Percentiles rank a stretch among this genome's conserved stretches.
Evolutionary conservation across 164 flowering plant species (phyloP).

Genomic region (grape (Vitis vinifera)): ASM3070453v1 NC_081812.1:15466001-15466500

Average conservation of each 20-base stretch:
- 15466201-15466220: background rate
- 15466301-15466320: slow-evolving; percentile 94
- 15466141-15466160: background rate
- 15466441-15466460: slow-evolving; percentile 60
- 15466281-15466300: slow-evolving; percentile 85
- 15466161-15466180: background rate
- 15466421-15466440: background rate
- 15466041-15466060: slow-evolving; percentile 4
- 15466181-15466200: background rate
- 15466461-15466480: slow-evolving; percentile 81
- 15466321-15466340: slow-evolving; percentile 70
- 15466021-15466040: background rate
- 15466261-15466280: slow-evolving; percentile 81
- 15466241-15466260: background rate
- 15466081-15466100: slow-evolving; percentile 21
- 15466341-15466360: slow-evolving; percentile 68
- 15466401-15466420: background rate
- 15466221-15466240: background rate
- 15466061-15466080: slow-evolving; percentile 33
- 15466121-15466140: slow-evolving; percentile 51
- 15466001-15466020: background rate
- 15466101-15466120: slow-evolving; percentile 39
- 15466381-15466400: background rate
- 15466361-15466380: background rate
- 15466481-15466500: slow-evolving; percentile 72